Conservation (phyloP, 495 filamentous ascomycete species). For the Podospora bellae-mahoneyi region DNA sequence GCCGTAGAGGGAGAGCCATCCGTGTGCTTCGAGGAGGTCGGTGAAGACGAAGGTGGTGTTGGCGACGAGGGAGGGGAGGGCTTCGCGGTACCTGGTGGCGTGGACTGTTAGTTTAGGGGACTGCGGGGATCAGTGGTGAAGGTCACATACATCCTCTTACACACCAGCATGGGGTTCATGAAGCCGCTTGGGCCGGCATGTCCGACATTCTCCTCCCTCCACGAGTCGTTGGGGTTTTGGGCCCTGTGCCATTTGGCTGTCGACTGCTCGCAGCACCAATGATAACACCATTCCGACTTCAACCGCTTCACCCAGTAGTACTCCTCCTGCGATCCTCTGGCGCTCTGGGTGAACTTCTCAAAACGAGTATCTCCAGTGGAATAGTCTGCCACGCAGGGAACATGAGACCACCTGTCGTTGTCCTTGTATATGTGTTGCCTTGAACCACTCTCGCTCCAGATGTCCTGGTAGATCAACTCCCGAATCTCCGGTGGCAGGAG, state of each 20-base stretch:
- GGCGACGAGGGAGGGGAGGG: slow-evolving; percentile 24
- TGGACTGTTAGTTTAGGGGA: not conserved
- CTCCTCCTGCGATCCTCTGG: slow-evolving; percentile 1
- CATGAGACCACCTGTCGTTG: slow-evolving; percentile 8
- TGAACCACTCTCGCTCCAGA: slow-evolving; percentile 12
- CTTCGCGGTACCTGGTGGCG: slow-evolving; percentile 28
- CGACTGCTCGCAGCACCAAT: slow-evolving; percentile 29
- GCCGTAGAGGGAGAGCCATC: slow-evolving; percentile 23
- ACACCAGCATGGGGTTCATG: slow-evolving; percentile 12
- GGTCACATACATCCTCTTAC: slow-evolving; percentile 30
- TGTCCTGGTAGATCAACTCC: slow-evolving; percentile 28
- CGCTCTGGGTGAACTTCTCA: slow-evolving; percentile 5
- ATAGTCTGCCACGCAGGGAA: slow-evolving; percentile 19
- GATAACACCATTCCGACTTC: slow-evolving; percentile 27
- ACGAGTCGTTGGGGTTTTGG: not conserved
- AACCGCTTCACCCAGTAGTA: slow-evolving; percentile 19
- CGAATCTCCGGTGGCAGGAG: slow-evolving; percentile 31
- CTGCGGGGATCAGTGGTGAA: not conserved
- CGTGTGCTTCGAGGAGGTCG: slow-evolving; percentile 19
- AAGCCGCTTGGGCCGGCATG: not conserved
- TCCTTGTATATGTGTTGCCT: slow-evolving; percentile 11
- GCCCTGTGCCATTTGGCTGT: not conserved
- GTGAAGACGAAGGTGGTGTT: slow-evolving; percentile 31
- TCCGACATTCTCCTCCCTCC: not conserved
- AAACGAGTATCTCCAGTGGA: slow-evolving; percentile 15